Percentiles rank a stretch among this genome's conserved stretches.
Conservation (phyloP, 2,329 filamentous ascomycete genomes). For the Cercospora zeae-maydis region DNA sequence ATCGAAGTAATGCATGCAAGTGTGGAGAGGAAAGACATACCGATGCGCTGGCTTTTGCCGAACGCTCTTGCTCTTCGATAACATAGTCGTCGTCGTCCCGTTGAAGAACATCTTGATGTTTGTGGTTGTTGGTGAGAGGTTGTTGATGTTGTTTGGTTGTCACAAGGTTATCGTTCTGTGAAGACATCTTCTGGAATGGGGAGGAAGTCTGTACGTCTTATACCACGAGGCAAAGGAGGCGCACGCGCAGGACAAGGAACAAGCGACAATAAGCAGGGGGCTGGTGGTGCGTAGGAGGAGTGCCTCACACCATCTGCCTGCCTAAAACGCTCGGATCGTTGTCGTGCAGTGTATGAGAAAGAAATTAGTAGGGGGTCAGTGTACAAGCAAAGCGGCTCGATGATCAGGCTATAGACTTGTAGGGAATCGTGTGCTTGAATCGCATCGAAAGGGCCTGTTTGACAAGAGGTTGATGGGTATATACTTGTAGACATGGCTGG, state of each 20-base stretch:
- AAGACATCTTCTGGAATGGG: neutral
- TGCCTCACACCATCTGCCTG: conserved; percentile 1
- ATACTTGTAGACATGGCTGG: conserved; percentile 4
- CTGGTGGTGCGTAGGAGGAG: neutral
- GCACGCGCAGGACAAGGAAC: neutral
- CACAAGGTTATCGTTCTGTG: neutral
- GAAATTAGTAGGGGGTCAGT: conserved; percentile 6
- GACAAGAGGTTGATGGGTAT: conserved; percentile 6
- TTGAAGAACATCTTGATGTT: conserved; percentile 14
- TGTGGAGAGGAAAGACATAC: conserved; percentile 24
- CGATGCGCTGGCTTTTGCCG: conserved; percentile 35
- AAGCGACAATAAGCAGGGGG: neutral
- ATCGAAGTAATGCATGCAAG: neutral
- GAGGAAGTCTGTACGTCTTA: neutral
- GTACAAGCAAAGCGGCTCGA: neutral
- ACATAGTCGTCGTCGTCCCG: conserved; percentile 14
- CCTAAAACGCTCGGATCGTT: conserved; percentile 2
- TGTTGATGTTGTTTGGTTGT: conserved; percentile 1
- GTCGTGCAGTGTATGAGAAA: neutral
- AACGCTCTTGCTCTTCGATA: conserved; percentile 33
- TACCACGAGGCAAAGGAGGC: neutral
- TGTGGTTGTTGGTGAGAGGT: neutral
- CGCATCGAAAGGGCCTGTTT: conserved; percentile 2
- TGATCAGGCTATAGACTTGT: conserved; percentile 12
- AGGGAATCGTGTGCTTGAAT: neutral